Evolutionary conservation across 768 basidiomycete genomes (phyloP), one percentile per base, ranked within the genome.

Genomic region (Russula emetica): DNA sequence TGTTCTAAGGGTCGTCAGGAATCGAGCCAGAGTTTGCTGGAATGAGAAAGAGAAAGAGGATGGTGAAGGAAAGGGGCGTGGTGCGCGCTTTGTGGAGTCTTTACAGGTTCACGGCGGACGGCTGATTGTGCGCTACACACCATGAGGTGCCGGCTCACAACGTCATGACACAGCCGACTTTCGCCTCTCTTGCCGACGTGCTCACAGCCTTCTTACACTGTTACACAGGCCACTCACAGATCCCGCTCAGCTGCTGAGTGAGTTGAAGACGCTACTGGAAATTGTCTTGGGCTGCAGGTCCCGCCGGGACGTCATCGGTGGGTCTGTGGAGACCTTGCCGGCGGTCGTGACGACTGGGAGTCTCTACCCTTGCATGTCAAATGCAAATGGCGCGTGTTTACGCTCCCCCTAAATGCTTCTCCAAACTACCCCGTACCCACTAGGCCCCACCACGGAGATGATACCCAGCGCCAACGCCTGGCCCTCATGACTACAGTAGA

Each of bases 81-180:
- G 18, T 53, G 14, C 22, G 58, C 34, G 56, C 22, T 22, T 8
- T 55, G 44, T 11, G 42, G 24, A 16, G 26, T 36, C 53, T 55
- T 40, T 52, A 53, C 62, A 42, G 61, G 36, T 56, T 58, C 57
- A 59, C 57, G 24, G 52, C 50, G 28, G 51, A 14, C 55, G 20
- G 36, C 36, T 22, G 44, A 22, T n/a, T n/a, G 50, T 22, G 49
- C 52, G 51, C 18, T 22, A 28, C 26, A 64, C 28, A 20, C 44
- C 32, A n/a, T 47, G 20, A 14, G 28, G 20, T 50, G 63, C 58
- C 63, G 63, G 63, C 44, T 6, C 34, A 22, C 34, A 55, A 50
- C 58, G 63, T 60, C 63, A 64, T 47, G n/a, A 49, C 45, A 49
- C 30, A 52, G 62, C 62, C 55, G 49, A n/a, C 42, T n/a, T 18